Conservation (phyloP, 306 rosid genomes). For the Clitoria ternatea region DNA sequence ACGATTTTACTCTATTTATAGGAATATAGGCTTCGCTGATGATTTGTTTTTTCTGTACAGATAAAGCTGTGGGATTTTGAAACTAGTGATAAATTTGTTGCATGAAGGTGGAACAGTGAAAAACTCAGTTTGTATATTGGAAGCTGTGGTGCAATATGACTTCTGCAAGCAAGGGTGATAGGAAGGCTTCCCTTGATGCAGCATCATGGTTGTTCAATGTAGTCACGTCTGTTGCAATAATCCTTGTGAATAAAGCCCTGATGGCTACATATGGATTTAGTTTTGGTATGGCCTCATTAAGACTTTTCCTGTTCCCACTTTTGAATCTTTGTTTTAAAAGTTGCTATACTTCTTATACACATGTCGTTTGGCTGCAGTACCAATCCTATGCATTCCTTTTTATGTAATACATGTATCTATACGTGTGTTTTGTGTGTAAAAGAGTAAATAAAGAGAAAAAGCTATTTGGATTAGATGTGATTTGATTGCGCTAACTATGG, state of each 20-base stretch:
- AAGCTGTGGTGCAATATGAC: slow-evolving; percentile 46
- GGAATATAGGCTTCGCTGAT: slow-evolving; percentile 20
- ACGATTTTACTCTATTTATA: neutral
- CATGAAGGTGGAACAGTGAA: slow-evolving; percentile 27
- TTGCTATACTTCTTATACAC: neutral
- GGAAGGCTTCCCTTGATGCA: slow-evolving; percentile 67
- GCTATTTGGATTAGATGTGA: neutral
- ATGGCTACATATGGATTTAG: slow-evolving; percentile 78
- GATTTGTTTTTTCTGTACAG: slow-evolving; percentile 32
- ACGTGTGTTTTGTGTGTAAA: neutral
- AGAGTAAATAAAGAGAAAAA: neutral
- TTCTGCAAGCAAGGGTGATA: slow-evolving; percentile 57
- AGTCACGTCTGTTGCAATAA: slow-evolving; percentile 81
- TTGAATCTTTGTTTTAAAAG: slow-evolving; percentile 15
- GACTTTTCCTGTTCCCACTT: slow-evolving; percentile 8
- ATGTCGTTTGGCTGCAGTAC: slow-evolving; percentile 7
- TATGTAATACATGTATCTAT: neutral
- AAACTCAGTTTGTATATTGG: slow-evolving; percentile 9
- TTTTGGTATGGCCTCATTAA: slow-evolving; percentile 47
- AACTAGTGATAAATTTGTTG: slow-evolving; percentile 21
- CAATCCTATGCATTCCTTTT: slow-evolving; percentile 6
- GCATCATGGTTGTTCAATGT: slow-evolving; percentile 86
- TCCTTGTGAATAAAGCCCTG: slow-evolving; percentile 74
- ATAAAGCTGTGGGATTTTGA: slow-evolving; percentile 13
- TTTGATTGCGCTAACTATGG: neutral